phyloP scores from a whole-genome alignment of 768 basidiomycete species.

The Serendipita indica region DNA sequence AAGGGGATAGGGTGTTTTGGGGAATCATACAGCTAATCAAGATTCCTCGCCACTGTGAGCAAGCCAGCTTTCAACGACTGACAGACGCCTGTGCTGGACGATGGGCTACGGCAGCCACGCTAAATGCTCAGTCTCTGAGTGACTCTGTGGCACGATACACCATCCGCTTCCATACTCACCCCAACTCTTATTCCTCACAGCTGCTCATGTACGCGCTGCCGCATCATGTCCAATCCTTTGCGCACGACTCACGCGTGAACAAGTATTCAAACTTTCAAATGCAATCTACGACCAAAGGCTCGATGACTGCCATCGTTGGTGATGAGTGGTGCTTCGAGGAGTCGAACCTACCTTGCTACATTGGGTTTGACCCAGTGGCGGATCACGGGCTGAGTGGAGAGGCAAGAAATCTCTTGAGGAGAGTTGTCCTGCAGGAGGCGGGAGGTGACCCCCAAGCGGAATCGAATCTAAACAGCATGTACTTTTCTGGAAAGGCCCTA shows the following conservation, averaged over 20 bases:
- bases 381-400: not conserved
- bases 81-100: constrained; percentile 6
- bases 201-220: constrained; percentile 12
- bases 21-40: constrained; percentile 9
- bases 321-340: constrained; percentile 1
- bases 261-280: not conserved
- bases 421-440: not conserved
- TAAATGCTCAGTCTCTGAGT: not conserved
- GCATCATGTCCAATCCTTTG: constrained; percentile 10
- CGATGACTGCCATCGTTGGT: constrained; percentile 2
- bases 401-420: not conserved
- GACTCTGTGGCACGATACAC: not conserved
- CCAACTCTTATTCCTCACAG: not conserved
- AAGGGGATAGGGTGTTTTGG: not conserved
- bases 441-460: not conserved
- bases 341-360: not conserved
- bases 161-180: not conserved
- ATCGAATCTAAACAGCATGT: constrained; percentile 9
- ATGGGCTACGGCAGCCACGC: not conserved
- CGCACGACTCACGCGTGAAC: not conserved
- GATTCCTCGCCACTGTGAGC: not conserved
- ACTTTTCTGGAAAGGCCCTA: constrained; percentile 12
- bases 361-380: no score
- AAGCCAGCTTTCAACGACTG: not conserved
- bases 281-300: constrained; percentile 11